Conservation (phyloP, 441 rosid genomes). For the Rhodomyrtus psidioides region DNA sequence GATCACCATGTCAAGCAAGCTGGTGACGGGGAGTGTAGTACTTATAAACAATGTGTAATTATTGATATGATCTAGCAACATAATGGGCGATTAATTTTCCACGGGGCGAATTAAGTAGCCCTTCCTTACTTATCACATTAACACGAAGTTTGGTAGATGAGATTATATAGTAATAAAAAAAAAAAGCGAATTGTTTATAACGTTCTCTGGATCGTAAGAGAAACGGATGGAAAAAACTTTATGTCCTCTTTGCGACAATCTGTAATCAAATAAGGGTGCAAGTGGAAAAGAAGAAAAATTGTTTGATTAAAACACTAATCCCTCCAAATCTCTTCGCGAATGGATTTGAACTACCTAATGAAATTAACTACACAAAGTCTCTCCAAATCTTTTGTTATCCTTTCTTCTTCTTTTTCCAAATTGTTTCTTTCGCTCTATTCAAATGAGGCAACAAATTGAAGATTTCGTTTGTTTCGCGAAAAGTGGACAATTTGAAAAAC, state of each 20-base stretch:
- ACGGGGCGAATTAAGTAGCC: not conserved
- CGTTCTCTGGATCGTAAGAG: not conserved
- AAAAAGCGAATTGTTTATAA: not conserved
- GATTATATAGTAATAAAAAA: too few species aligned
- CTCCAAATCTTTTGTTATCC: not conserved
- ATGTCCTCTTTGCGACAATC: not conserved
- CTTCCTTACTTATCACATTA: not conserved
- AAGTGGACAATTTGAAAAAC: too few species aligned
- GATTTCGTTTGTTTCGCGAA: too few species aligned
- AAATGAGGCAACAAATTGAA: too few species aligned
- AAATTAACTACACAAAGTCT: not conserved
- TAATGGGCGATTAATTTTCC: not conserved
- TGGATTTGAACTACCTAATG: not conserved
- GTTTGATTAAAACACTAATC: not conserved
- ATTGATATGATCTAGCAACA: not conserved
- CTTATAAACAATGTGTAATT: not conserved
- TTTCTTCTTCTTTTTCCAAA: too few species aligned
- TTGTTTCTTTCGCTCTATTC: too few species aligned
- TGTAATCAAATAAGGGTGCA: not conserved
- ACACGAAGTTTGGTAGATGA: not conserved
- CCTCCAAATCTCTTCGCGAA: not conserved
- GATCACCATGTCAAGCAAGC: not conserved
- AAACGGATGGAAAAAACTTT: not conserved
- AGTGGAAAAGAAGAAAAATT: not conserved
- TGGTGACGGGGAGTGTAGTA: not conserved